Percentiles rank a stretch among this genome's conserved stretches.
Conservation (phyloP, 1,284 basidiomycete species). For the Coriolopsis trogii region DNA sequence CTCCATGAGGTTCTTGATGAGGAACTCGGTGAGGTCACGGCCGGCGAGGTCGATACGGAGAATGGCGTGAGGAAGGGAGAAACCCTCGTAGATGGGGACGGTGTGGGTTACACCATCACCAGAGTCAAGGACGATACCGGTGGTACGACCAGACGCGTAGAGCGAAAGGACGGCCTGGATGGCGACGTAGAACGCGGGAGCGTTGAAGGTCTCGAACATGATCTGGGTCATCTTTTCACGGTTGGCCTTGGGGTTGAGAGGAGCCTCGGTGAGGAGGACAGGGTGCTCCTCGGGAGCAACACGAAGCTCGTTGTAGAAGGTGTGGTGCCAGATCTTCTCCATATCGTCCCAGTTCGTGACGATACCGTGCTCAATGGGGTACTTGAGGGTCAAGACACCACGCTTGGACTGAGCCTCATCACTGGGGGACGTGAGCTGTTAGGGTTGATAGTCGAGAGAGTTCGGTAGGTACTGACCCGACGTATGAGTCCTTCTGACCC, state of each 20-base stretch:
- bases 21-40: constrained; percentile 91
- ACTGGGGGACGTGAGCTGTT: constrained; percentile 38
- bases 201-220: constrained; percentile 98
- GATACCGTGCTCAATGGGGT: constrained; percentile 83
- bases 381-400: constrained; percentile 92
- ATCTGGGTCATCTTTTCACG: constrained; percentile 97
- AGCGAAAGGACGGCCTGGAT: constrained; percentile 94
- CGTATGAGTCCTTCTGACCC: constrained; percentile 88
- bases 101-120: constrained; percentile 95
- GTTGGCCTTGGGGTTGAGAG: constrained; percentile 92
- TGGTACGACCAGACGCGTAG: constrained; percentile 91
- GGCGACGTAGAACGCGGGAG: constrained; percentile 90
- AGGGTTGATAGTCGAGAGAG: background rate
- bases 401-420: constrained; percentile 96
- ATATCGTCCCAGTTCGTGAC: constrained; percentile 98
- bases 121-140: constrained; percentile 93
- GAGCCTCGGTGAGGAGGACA: constrained; percentile 92
- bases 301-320: constrained; percentile 88
- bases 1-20: constrained; percentile 94
- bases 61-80: constrained; percentile 94
- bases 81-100: constrained; percentile 95
- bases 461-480: constrained; percentile 55
- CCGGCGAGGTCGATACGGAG: constrained; percentile 94
- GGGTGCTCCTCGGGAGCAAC: constrained; percentile 92
- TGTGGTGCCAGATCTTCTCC: constrained; percentile 96